Base-by-base conservation (phyloP, 768 basidiomycete species). In the Leccinum ochraceum region DNA sequence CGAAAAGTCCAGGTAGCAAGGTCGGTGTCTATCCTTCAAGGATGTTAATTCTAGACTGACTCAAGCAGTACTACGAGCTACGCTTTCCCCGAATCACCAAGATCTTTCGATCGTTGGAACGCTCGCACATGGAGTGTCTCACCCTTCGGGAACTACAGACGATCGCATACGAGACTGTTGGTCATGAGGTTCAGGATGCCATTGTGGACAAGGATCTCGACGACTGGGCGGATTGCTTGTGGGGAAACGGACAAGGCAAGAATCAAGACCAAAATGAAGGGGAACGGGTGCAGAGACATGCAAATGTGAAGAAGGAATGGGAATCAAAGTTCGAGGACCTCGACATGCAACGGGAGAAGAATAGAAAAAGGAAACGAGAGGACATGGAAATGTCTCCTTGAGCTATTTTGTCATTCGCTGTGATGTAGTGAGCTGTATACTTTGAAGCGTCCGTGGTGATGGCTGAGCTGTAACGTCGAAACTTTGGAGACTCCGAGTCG, bases 41-140 rank as follows among this genome's bases (percentile, higher is more conserved):
- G 16, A 9, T 8, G 13, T 39, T 30, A 39, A 53, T 10, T 11
- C 37, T 53, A 48, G 56, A 37, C 50, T 32, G 28, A 57, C 62
- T 34, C 2, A 22, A 59, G 14, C 61, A 94, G 92, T 79, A 87
- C 67, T 95, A 95, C 69, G 91, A 91, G 63, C 78, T 94, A 5
- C 87, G 94, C 22, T 95, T 90, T 71, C 92, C 94, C 0, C 80
- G 94, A 53, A 79, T 95, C 32, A 81, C 81, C 36, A 95, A 94
- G 69, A 74, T 87, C 2, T 84, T 83, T 70, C 83, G 87, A 7
- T 67, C 76, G 0, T 73, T 69, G 24, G 90, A 93, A 60, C 83
- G 93, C 17, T 70, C 76, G n/a, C 92, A 90, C 87, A 75, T 70
- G 36, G 84, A 87, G 36, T 81, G 81, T 20, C 66, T 81, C 32